Evolutionary conservation across 345 rosid genomes (phyloP).

Genomic region (Citrus trifoliata): DNA sequence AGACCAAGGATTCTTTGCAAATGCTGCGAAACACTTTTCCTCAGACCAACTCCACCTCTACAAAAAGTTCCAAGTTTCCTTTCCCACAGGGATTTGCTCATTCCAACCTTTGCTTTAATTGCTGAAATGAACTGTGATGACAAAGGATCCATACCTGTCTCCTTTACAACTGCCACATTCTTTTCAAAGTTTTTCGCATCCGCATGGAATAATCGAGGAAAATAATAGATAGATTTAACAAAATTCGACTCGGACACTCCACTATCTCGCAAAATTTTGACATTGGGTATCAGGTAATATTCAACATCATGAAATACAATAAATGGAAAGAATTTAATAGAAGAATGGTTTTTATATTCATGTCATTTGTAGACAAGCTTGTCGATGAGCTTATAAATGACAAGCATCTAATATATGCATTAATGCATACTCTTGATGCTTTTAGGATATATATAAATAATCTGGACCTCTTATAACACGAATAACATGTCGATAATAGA

Average conservation of each 20-base stretch:
- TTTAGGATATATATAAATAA: too few species aligned
- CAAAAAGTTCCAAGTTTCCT: conserved; percentile 11
- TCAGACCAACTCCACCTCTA: conserved; percentile 29
- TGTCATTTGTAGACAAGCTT: too few species aligned
- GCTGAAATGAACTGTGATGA: conserved; percentile 13
- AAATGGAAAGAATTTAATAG: background rate
- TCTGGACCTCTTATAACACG: too few species aligned
- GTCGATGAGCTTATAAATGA: too few species aligned
- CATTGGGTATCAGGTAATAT: background rate
- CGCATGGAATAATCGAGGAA: background rate
- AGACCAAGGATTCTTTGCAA: too few species aligned
- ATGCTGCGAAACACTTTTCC: too few species aligned
- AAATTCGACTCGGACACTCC: conserved; percentile 13
- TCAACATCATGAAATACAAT: background rate
- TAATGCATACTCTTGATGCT: too few species aligned
- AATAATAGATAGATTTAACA: background rate
- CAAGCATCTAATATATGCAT: too few species aligned
- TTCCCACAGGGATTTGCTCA: conserved; percentile 19
- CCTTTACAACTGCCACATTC: conserved; percentile 22
- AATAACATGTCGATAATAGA: too few species aligned
- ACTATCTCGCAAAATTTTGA: background rate
- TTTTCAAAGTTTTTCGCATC: background rate
- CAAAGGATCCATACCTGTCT: conserved; percentile 23
- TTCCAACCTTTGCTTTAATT: background rate
- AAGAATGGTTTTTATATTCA: too few species aligned